These are phyloP conservation scores for Ogataea glucozyma DNA, from an alignment of 805 yeast species.

Conservation along the genomic window DNA sequence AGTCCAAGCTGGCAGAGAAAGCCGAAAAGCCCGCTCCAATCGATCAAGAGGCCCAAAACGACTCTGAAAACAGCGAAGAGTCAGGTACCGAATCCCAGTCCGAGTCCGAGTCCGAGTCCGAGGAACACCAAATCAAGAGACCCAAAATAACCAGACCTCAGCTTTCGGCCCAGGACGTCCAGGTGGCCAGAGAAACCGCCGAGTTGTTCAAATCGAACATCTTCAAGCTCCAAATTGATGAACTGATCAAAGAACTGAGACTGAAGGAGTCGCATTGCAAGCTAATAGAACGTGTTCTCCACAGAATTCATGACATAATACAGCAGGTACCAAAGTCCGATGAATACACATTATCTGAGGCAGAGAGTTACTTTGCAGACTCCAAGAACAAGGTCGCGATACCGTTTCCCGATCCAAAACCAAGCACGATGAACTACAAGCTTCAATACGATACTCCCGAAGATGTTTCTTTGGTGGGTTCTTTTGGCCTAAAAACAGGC, in stretches of 20 bases:
- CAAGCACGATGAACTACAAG: constrained; percentile 64
- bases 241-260: constrained; percentile 76
- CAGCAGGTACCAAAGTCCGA: constrained; percentile 61
- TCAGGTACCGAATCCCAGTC: constrained; percentile 16
- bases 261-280: constrained; percentile 68
- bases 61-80: neutral
- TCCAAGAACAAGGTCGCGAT: constrained; percentile 52
- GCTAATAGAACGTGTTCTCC: constrained; percentile 72
- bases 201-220: constrained; percentile 93
- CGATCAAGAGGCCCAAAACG: neutral
- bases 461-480: constrained; percentile 78
- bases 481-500: constrained; percentile 85
- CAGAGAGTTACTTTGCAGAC: constrained; percentile 51
- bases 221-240: constrained; percentile 94
- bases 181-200: constrained; percentile 89
- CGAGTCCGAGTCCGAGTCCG: constrained; percentile 21
- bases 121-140: constrained; percentile 15
- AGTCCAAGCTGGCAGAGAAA: neutral
- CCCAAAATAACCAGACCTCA: constrained; percentile 22
- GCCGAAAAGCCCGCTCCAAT: neutral
- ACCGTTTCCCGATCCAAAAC: constrained; percentile 92
- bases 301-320: constrained; percentile 67
- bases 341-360: constrained; percentile 56
- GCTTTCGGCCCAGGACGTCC: constrained; percentile 77
- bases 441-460: constrained; percentile 71